These are phyloP conservation scores for Takashimella koratensis DNA, from an alignment of 1,284 basidiomycete genomes.

Conservation along the genomic window DNA sequence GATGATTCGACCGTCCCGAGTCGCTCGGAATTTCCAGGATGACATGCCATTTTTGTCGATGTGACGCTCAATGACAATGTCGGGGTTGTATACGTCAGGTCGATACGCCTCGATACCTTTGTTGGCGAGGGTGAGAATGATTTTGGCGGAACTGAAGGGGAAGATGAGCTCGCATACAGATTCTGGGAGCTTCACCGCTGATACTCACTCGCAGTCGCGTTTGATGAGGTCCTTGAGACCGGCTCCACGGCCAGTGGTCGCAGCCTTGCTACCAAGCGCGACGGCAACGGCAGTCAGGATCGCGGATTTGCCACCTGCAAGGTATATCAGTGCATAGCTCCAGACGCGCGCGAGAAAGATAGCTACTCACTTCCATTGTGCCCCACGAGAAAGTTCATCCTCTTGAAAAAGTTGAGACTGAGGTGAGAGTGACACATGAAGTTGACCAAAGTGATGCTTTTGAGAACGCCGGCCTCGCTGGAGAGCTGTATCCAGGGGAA, in stretches of 20 bases:
- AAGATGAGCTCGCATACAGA: too few relatives aligned
- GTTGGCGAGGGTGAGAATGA: slow-evolving; percentile 80
- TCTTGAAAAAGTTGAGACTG: slow-evolving; percentile 75
- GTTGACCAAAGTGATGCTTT: slow-evolving; percentile 78
- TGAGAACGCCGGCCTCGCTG: slow-evolving; percentile 82
- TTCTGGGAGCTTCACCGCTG: too few relatives aligned
- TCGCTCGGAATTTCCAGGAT: slow-evolving; percentile 76
- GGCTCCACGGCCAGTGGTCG: slow-evolving; percentile 77
- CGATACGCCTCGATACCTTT: slow-evolving; percentile 83
- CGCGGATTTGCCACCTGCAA: slow-evolving; percentile 86
- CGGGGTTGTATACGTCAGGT: slow-evolving; percentile 74
- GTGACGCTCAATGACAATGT: slow-evolving; percentile 77
- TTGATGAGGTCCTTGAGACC: slow-evolving; percentile 87
- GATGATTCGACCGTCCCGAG: slow-evolving; percentile 61
- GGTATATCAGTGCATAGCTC: too few relatives aligned
- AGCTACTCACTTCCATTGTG: slow-evolving; percentile 55
- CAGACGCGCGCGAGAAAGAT: too few relatives aligned
- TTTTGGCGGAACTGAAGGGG: slow-evolving; percentile 61
- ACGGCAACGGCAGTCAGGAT: slow-evolving; percentile 90
- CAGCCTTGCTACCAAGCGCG: slow-evolving; percentile 88
- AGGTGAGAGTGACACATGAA: slow-evolving; percentile 96
- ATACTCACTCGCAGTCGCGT: slow-evolving; percentile 69
- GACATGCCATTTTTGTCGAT: slow-evolving; percentile 73
- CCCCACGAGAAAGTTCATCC: slow-evolving; percentile 97
- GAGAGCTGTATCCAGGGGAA: slow-evolving; percentile 54